Conservation (phyloP, 2,329 filamentous ascomycete genomes). For the Fusarium sp. region DNA sequence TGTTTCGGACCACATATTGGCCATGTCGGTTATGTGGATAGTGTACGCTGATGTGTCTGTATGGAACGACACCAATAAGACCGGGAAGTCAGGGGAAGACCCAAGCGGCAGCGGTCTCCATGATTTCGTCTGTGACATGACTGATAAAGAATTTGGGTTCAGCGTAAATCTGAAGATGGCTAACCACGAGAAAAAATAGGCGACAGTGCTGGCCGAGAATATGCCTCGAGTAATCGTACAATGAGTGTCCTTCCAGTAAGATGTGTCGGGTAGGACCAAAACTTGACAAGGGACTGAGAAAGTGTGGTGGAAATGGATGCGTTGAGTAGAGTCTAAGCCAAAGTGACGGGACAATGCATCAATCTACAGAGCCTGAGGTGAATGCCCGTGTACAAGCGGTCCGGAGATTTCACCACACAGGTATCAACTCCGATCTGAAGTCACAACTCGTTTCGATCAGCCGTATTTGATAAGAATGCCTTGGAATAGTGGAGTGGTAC, state of each 20-base stretch:
- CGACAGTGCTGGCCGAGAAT: not conserved
- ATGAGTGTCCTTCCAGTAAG: not conserved
- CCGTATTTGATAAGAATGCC: conserved; percentile 1
- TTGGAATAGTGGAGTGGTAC: conserved; percentile 27
- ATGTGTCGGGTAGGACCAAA: not conserved
- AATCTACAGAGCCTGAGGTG: not conserved
- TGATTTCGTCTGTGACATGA: conserved; percentile 51
- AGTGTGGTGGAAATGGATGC: not conserved
- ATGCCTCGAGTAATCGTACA: not conserved
- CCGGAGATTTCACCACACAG: conserved; percentile 19
- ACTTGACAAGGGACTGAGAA: not conserved
- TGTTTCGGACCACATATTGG: conserved; percentile 77
- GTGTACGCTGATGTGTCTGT: conserved; percentile 70
- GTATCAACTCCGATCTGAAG: conserved; percentile 1
- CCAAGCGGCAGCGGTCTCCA: conserved; percentile 64
- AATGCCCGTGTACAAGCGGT: not conserved
- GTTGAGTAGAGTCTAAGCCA: not conserved
- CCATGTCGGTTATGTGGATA: conserved; percentile 77
- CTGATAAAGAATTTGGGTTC: not conserved
- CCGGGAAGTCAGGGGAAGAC: conserved; percentile 61
- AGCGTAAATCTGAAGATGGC: not conserved
- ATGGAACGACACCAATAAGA: conserved; percentile 71
- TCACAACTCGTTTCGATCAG: conserved; percentile 17
- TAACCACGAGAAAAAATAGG: not conserved
- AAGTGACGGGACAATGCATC: conserved; percentile 3